Base-by-base conservation (phyloP, 768 basidiomycete species). In the Tubosaeta brunneosetosa region DNA sequence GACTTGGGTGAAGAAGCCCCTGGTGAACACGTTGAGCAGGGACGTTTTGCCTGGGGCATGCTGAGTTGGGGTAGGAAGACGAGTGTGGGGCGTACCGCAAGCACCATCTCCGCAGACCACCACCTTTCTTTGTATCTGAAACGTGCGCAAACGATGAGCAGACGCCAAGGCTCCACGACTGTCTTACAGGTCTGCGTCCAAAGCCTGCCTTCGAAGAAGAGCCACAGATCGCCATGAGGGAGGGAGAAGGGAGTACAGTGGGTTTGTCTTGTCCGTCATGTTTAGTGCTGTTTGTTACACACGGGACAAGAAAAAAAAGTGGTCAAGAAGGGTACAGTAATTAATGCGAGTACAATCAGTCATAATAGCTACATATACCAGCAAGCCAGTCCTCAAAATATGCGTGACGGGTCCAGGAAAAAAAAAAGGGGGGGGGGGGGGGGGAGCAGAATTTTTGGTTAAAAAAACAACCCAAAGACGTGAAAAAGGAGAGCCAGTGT, bases 81-180 rank as follows among this genome's bases (percentile, higher is more conserved):
- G 49, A 49, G 51, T 14, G 9, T 44, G 34, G 10, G 4, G 38
- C 52, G 27, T 49, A 88, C 94, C 94, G 63, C 90, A 94, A 49
- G 94, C 94, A 60, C 94, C 94, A 71, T 98, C 94, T 34, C 94
- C 94, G 56, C 94, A 87, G n/a, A 98, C 94, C 26, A 94, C 88
- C 36, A 91, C 74, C 71, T 86, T 85, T 49, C 80, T 73, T 64
- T 78, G 79, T 44, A 79, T 59, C 77, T 79, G 49, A 55, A 47
- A 56, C 51, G 55, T 19, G 56, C 10, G 59, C 7, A 43, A 44
- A 33, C 4, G 55, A 54, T 57, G 57, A 63, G 57, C 48, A 53
- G 46, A 44, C 14, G 33, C 42, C 52, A 65, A 45, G 6, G 46
- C 22, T 44, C 26, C 42, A 49, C 25, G n/a, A 31, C 32, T 16